Conservation (phyloP, 2,329 filamentous ascomycete species). For the Metarhizium guizhouense region DNA sequence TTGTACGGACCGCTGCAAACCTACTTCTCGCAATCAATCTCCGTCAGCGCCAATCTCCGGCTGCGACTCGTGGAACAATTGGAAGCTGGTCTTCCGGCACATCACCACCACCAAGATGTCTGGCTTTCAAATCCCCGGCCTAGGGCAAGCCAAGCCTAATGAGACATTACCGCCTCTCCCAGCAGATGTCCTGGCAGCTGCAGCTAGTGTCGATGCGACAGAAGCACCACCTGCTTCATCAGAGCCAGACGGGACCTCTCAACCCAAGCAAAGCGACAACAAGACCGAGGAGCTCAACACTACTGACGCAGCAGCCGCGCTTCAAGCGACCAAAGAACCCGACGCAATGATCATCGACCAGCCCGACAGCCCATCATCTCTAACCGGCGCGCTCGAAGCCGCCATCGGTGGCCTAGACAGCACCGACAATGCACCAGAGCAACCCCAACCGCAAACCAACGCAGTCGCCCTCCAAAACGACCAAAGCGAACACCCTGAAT, state of each 20-base stretch:
- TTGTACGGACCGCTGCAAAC: neutral
- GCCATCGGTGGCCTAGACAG: slow-evolving; percentile 29
- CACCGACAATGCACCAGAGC: slow-evolving; percentile 7
- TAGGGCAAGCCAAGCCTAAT: slow-evolving; percentile 34
- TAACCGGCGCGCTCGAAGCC: slow-evolving; percentile 35
- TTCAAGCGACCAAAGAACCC: neutral
- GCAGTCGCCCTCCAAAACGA: slow-evolving; percentile 21
- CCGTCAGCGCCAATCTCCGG: neutral
- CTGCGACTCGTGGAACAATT: neutral
- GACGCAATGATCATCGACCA: slow-evolving; percentile 30
- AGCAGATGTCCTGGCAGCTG: slow-evolving; percentile 20
- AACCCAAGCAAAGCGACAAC: neutral
- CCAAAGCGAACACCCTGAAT: slow-evolving; percentile 56
- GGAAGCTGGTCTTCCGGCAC: neutral
- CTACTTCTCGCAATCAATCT: neutral
- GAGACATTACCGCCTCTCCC: slow-evolving; percentile 30
- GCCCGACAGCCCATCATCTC: slow-evolving; percentile 25
- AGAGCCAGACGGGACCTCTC: neutral
- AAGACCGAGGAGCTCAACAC: neutral
- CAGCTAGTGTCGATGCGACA: slow-evolving; percentile 15
- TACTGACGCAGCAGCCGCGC: neutral
- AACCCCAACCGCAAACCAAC: slow-evolving; percentile 3
- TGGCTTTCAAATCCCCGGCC: slow-evolving; percentile 33
- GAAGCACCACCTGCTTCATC: slow-evolving; percentile 2
- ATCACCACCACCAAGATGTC: slow-evolving; percentile 21